Percentiles rank a stretch among this genome's conserved stretches.
Evolutionary conservation across 1,284 basidiomycete species (phyloP).

Genomic region (Testicularia cyperi): DNA sequence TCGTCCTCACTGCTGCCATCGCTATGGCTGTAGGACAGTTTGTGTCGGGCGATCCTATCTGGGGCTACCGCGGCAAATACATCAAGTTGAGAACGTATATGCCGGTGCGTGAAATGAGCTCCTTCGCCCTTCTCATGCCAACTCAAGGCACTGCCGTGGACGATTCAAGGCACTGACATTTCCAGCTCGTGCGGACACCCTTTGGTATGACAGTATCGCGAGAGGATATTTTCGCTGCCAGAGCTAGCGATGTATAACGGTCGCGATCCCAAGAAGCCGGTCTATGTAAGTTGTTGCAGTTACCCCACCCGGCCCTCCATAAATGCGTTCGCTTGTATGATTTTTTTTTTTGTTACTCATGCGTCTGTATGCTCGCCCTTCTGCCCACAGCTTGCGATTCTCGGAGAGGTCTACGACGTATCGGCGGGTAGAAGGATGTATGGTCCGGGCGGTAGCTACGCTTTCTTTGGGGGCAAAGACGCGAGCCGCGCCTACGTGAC

Average conservation of each 20-base stretch:
- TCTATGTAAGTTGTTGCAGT: constrained; percentile 87
- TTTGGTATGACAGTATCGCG: constrained; percentile 16
- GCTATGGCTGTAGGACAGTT: constrained; percentile 39
- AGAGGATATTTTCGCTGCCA: constrained; percentile 73
- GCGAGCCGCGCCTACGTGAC: constrained; percentile 57
- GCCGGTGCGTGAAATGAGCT: constrained; percentile 54
- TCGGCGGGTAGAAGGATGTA: constrained; percentile 75
- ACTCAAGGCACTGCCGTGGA: no score
- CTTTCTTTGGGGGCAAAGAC: constrained; percentile 55
- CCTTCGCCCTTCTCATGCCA: no score
- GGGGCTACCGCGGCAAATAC: constrained; percentile 58
- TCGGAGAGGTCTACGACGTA: constrained; percentile 91
- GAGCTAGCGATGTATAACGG: constrained; percentile 77
- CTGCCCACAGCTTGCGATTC: constrained; percentile 66
- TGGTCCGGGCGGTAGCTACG: constrained; percentile 63
- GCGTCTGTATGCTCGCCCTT: no score
- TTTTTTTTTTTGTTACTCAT: no score
- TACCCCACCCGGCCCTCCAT: no score
- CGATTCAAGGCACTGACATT: no score
- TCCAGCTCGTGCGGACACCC: neutral
- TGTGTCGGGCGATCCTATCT: constrained; percentile 50
- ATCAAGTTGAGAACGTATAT: constrained; percentile 46
- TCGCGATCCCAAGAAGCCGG: constrained; percentile 68
- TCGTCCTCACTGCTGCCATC: constrained; percentile 31
- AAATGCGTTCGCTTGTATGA: no score